A percentile compares a stretch with the other conserved stretches of the same genome.
Conservation (phyloP, 306 rosid genomes). For the Sicyos baderoa region DNA sequence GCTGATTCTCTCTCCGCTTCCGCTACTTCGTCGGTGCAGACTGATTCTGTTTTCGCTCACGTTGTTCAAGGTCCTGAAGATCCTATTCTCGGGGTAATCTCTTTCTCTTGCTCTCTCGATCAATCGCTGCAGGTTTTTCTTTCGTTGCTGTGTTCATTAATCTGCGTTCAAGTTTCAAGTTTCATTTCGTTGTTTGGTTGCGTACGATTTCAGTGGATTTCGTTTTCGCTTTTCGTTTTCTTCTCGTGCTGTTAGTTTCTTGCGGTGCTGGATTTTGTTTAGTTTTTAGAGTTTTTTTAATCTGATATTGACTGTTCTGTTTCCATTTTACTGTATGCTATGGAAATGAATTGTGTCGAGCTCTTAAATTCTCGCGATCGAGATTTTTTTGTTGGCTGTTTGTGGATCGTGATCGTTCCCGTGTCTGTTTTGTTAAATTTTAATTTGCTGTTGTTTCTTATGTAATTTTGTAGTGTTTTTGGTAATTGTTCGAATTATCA, state of each 20-base stretch:
- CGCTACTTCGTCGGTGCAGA: slow-evolving; percentile 38
- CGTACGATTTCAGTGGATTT: neutral
- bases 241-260: neutral
- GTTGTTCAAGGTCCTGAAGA: slow-evolving; percentile 90
- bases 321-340: neutral
- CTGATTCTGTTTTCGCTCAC: slow-evolving; percentile 67
- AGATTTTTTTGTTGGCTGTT: neutral
- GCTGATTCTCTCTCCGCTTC: slow-evolving; percentile 42
- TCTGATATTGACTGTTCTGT: neutral
- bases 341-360: neutral
- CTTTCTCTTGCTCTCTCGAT: neutral
- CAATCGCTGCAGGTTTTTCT: neutral
- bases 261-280: neutral
- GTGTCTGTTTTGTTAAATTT: neutral
- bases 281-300: neutral
- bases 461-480: neutral
- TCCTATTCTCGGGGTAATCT: slow-evolving; percentile 85
- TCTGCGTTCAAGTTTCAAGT: neutral
- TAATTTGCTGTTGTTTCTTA: neutral
- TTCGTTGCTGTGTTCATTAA: neutral
- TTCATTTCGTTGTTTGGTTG: slow-evolving; percentile 7
- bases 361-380: slow-evolving; percentile 9
- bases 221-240: neutral
- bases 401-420: slow-evolving; percentile 5
- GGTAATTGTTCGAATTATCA: neutral